Percentiles rank a stretch among this genome's conserved stretches.
phyloP scores from a whole-genome alignment of 148 eudicot genomes.

The Cornus controversa region DNA sequence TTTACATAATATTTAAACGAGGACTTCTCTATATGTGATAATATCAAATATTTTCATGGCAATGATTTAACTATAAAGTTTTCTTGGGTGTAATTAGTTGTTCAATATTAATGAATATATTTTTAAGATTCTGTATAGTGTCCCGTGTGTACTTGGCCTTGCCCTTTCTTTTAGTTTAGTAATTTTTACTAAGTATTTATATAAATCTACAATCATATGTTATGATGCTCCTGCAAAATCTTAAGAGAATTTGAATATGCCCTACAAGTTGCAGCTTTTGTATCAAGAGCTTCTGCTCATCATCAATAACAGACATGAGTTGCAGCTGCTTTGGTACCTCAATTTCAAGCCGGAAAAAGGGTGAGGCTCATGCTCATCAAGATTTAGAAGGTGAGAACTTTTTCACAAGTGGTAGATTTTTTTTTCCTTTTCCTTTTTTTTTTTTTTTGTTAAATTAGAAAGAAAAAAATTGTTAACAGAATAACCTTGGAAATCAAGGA shows the following conservation, averaged over 20 bases:
- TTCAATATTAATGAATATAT: no score
- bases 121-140: no score
- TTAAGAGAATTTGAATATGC: not conserved
- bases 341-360: conserved; percentile 21
- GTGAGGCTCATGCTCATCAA: conserved; percentile 12
- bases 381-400: conserved; percentile 45
- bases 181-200: not conserved
- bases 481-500: no score
- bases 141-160: not conserved
- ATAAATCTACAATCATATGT: not conserved
- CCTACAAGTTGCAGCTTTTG: not conserved
- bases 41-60: not conserved
- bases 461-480: no score
- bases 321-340: conserved; percentile 53
- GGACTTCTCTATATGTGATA: no score
- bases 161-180: not conserved
- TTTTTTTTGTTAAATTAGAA: no score
- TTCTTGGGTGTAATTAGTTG: not conserved
- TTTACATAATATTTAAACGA: not conserved
- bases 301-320: conserved; percentile 30
- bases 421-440: no score
- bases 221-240: not conserved
- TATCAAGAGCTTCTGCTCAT: not conserved
- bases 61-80: not conserved
- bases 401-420: not conserved